These are phyloP conservation scores for Dendrostoma leiphaemia DNA, from an alignment of 2,329 filamentous ascomycete genomes.

Conservation along the genomic window DNA sequence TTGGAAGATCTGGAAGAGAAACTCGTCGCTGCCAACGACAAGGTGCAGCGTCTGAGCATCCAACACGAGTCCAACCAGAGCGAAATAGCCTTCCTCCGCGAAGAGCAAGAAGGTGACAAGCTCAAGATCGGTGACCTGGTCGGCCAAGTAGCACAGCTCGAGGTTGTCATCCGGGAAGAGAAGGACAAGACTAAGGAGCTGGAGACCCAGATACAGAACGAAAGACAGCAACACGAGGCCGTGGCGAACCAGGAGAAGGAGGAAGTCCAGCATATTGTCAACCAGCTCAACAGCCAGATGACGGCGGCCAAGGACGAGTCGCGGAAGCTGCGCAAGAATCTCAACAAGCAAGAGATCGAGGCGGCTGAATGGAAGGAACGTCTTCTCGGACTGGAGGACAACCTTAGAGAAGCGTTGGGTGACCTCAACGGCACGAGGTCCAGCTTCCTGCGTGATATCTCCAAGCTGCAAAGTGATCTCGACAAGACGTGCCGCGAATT, in stretches of 20 bases:
- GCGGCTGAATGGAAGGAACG: constrained; percentile 89
- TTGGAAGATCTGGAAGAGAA: constrained; percentile 82
- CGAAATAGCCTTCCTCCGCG: constrained; percentile 91
- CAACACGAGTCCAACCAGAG: constrained; percentile 90
- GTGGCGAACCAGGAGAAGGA: constrained; percentile 88
- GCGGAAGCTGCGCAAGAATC: constrained; percentile 74
- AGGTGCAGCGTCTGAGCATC: constrained; percentile 82
- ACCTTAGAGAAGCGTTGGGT: constrained; percentile 80
- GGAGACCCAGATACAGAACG: constrained; percentile 72
- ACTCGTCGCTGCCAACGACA: constrained; percentile 80
- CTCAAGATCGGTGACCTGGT: constrained; percentile 96
- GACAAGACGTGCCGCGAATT: constrained; percentile 82
- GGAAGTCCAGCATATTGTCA: constrained; percentile 89
- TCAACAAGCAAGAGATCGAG: constrained; percentile 83
- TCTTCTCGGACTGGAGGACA: constrained; percentile 84
- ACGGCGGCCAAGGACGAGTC: constrained; percentile 82
- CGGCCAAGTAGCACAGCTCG: constrained; percentile 73
- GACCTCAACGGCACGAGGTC: constrained; percentile 84
- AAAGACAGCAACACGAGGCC: constrained; percentile 82
- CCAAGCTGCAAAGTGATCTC: constrained; percentile 82
- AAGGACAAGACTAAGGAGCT: constrained; percentile 72
- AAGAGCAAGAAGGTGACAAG: constrained; percentile 97
- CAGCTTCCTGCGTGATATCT: constrained; percentile 69
- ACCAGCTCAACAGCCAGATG: constrained; percentile 85
- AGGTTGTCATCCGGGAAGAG: constrained; percentile 79